Evolutionary conservation across 2,329 filamentous ascomycete genomes (phyloP), one percentile per base, ranked within the genome.

Genomic region (Diaporthe citrichinensis): DNA sequence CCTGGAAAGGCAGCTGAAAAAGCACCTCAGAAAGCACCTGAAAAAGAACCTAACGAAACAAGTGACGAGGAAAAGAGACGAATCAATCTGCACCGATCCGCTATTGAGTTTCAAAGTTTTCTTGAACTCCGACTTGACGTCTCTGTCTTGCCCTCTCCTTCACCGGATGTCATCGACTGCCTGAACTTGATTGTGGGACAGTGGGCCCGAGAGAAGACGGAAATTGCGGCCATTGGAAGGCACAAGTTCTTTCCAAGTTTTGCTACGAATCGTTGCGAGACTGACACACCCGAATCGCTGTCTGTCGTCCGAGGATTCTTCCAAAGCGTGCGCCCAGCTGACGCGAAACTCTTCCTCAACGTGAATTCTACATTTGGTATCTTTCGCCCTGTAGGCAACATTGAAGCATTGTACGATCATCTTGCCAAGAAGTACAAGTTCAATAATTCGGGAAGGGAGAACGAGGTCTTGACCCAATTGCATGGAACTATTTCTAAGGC

Each of bases 301-400:
- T 58, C 69, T 10, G 85, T 88, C 41, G 82, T 88, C 1, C 86
- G 89, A 23, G 90, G 90, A 1, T 91, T 88, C 78, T 90, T 90
- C 74, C 88, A 90, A 79, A 90, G 89, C 44, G 85, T 87, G 3
- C 88, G 89, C 8, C 83, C 89, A 0, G 87, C 87, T 0, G 91
- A 90, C 0, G 89, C 88, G 2, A 84, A 88, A 0, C 78, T 91
- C 1, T 84, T 92, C 0, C 81, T 91, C 36, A 92, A 92, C 76
- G 84, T 85, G 62, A 91, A 92, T 74, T 87, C 90, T 14, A 87
- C 88, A 0, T 87, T 90, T 77, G 87, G 86, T 4, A 85, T 90
- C 25, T 91, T 91, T 80, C 87, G 85, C 15, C 80, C 83, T 4
- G 77, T 81, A 2, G 85, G 87, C 2, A 76, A 75, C 0, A 77